Conservation (phyloP, 306 rosid species). For the Vigna hirtella region DNA sequence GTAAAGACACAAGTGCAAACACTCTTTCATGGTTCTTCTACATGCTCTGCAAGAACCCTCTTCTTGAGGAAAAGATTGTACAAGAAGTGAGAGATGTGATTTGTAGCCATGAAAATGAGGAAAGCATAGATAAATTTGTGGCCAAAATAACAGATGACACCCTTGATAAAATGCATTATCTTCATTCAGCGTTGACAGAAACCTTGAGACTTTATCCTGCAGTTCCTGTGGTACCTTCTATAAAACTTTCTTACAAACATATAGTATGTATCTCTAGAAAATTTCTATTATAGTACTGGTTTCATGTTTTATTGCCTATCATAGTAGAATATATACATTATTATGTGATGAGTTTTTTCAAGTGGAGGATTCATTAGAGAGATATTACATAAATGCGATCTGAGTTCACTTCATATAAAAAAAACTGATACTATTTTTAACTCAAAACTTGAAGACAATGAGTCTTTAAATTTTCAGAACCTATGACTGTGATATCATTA, state of each 20-base stretch:
- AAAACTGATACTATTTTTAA: too few relatives aligned
- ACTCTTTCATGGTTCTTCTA: slow-evolving; percentile 87
- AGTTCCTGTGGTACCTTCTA: slow-evolving; percentile 57
- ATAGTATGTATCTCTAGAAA: background rate
- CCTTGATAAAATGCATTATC: slow-evolving; percentile 80
- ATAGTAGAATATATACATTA: too few relatives aligned
- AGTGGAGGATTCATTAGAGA: too few relatives aligned
- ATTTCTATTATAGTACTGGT: background rate
- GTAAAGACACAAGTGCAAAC: slow-evolving; percentile 75
- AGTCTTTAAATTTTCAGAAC: too few relatives aligned
- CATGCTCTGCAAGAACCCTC: slow-evolving; percentile 80
- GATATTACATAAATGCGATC: too few relatives aligned
- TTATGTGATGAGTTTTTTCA: too few relatives aligned
- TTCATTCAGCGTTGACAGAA: slow-evolving; percentile 81
- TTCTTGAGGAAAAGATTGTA: slow-evolving; percentile 70
- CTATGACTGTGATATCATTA: too few relatives aligned
- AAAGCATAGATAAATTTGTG: slow-evolving; percentile 52
- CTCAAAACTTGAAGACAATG: too few relatives aligned
- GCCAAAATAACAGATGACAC: slow-evolving; percentile 57
- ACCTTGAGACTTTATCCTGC: slow-evolving; percentile 87
- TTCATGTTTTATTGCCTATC: background rate
- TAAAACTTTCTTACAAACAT: background rate
- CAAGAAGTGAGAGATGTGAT: slow-evolving; percentile 66
- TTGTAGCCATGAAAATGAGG: slow-evolving; percentile 47
- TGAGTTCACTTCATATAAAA: too few relatives aligned